A percentile compares a stretch with the other conserved stretches of the same genome.
Conservation (phyloP, 179 eudicot species). For the Monotropa hypopitys region DNA sequence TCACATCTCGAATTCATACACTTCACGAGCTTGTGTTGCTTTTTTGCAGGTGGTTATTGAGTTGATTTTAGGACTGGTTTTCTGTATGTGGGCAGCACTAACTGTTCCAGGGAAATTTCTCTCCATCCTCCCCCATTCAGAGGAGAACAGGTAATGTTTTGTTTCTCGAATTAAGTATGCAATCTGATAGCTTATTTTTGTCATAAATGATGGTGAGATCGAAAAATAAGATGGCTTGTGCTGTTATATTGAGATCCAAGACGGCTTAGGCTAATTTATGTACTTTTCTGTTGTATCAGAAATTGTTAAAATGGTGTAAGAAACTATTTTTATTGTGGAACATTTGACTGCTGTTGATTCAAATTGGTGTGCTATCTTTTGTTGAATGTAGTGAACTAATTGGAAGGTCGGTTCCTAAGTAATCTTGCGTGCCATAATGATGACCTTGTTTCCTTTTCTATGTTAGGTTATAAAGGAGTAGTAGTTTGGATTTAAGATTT, state of each 20-base stretch:
- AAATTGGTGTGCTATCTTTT: background rate
- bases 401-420: background rate
- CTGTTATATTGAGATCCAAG: background rate
- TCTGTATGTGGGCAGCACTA: conserved; percentile 63
- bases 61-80: conserved; percentile 44
- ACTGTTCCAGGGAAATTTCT: conserved; percentile 64
- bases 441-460: background rate
- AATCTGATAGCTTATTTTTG: background rate
- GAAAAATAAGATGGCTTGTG: background rate
- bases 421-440: background rate
- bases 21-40: background rate
- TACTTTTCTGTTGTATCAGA: background rate
- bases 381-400: background rate
- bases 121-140: conserved; percentile 64
- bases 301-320: background rate
- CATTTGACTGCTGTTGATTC: background rate
- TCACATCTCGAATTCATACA: background rate
- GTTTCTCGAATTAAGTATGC: background rate
- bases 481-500: background rate
- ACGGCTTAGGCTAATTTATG: background rate
- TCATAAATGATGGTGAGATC: background rate
- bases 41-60: conserved; percentile 56
- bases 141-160: conserved; percentile 55
- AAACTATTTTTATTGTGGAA: background rate
- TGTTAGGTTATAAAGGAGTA: background rate